These are phyloP conservation scores for Mycena metata DNA, from an alignment of 768 basidiomycete species.

Conservation along the genomic window DNA sequence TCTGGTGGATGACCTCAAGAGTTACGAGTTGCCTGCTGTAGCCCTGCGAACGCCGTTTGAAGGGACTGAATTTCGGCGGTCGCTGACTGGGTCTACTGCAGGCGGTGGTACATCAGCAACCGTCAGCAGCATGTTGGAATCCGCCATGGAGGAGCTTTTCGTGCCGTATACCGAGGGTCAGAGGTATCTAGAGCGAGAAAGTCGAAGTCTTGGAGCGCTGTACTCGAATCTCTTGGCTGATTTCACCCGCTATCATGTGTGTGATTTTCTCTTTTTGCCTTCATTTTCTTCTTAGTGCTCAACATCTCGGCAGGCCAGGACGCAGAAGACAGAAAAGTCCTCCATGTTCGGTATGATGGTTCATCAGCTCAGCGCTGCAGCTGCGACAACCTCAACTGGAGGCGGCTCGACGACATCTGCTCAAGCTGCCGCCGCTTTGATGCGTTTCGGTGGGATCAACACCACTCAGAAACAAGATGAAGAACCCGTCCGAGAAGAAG, in stretches of 20 bases:
- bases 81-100: slow-evolving; percentile 61
- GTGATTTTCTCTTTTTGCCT: slow-evolving; percentile 40
- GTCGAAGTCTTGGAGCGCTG: slow-evolving; percentile 82
- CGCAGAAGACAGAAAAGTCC: slow-evolving; percentile 73
- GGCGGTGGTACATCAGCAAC: slow-evolving; percentile 64
- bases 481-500: slow-evolving; percentile 82
- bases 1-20: slow-evolving; percentile 92
- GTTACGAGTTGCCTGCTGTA: slow-evolving; percentile 84
- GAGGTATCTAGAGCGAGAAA: slow-evolving; percentile 93
- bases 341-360: slow-evolving; percentile 94
- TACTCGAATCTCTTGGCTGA: slow-evolving; percentile 78
- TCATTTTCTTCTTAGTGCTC: slow-evolving; percentile 20
- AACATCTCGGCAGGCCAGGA: slow-evolving; percentile 59
- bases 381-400: slow-evolving; percentile 71
- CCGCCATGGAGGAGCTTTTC: slow-evolving; percentile 96
- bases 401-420: slow-evolving; percentile 79
- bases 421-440: slow-evolving; percentile 88
- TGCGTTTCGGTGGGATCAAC: slow-evolving; percentile 90
- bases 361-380: slow-evolving; percentile 85
- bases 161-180: slow-evolving; percentile 93
- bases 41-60: slow-evolving; percentile 76
- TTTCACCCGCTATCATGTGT: slow-evolving; percentile 93
- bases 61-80: slow-evolving; percentile 69
- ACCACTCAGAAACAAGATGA: slow-evolving; percentile 70
- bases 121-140: slow-evolving; percentile 92